These are phyloP conservation scores for Gamarada debralockiae DNA, from an alignment of 495 filamentous ascomycete genomes.

Conservation along the genomic window DNA sequence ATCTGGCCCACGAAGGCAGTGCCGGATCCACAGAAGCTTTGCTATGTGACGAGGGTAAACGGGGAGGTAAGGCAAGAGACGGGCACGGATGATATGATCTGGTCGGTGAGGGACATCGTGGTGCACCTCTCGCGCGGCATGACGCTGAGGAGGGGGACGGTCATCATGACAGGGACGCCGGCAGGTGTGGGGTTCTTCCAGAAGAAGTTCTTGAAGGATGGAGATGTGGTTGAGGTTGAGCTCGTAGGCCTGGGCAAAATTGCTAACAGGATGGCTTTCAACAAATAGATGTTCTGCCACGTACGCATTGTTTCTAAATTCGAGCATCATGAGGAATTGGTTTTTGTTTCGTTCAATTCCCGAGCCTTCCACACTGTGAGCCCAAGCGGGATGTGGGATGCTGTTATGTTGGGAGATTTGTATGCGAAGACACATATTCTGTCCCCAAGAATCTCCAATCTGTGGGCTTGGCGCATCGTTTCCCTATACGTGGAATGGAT, in stretches of 20 bases:
- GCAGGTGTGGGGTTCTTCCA: conserved; percentile 34
- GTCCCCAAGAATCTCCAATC: no score
- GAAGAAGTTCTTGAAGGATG: conserved; percentile 33
- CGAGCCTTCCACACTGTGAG: no score
- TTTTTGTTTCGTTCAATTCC: no score
- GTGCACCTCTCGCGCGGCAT: conserved; percentile 15
- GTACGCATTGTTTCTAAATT: no score
- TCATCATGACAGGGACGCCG: conserved; percentile 41
- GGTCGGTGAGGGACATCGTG: conserved; percentile 5
- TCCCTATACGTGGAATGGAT: no score
- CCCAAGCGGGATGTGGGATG: no score
- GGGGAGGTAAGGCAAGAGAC: conserved; percentile 15
- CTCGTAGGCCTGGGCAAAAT: conserved; percentile 28
- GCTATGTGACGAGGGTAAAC: conserved; percentile 11
- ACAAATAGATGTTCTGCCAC: no score
- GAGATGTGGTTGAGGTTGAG: conserved; percentile 36
- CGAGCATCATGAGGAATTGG: no score
- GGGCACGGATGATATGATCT: conserved; percentile 11
- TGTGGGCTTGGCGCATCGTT: no score
- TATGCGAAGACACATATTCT: no score
- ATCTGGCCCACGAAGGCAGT: not conserved
- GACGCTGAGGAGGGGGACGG: conserved; percentile 31
- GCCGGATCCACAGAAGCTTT: conserved; percentile 9
- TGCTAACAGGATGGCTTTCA: conserved; percentile 32
- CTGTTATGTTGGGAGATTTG: no score